A percentile compares a stretch with the other conserved stretches of the same genome.
phyloP scores from a whole-genome alignment of 1,139 yeast genomes.

The Hemisphaericaspora subhashii region DNA sequence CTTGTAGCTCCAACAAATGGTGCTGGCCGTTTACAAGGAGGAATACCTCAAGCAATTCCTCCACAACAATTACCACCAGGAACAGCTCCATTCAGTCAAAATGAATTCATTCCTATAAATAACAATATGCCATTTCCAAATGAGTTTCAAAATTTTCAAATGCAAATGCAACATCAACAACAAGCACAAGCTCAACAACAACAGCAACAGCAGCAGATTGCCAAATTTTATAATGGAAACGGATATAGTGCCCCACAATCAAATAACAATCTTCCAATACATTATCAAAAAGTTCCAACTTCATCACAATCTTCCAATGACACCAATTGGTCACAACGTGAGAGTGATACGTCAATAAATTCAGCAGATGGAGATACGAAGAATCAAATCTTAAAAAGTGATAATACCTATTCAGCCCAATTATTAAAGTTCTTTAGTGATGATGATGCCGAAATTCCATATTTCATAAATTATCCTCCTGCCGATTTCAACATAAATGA shows the following conservation, averaged over 20 bases:
- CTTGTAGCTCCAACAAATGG: constrained; percentile 2
- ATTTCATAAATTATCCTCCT: constrained; percentile 72
- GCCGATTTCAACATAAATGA: constrained; percentile 79
- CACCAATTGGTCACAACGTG: constrained; percentile 48
- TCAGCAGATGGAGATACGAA: constrained; percentile 31
- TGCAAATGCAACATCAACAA: constrained; percentile 26
- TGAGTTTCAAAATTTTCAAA: constrained; percentile 33
- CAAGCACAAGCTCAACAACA: constrained; percentile 17
- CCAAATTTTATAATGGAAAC: constrained; percentile 6
- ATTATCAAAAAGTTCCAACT: constrained; percentile 26
- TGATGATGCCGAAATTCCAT: constrained; percentile 73
- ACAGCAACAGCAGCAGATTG: constrained; percentile 14
- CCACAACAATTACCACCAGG: constrained; percentile 23
- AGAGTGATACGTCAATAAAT: constrained; percentile 45
- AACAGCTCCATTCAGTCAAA: constrained; percentile 21
- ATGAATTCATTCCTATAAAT: constrained; percentile 25
- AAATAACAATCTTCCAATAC: constrained; percentile 14
- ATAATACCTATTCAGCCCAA: constrained; percentile 53
- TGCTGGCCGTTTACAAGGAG: neutral
- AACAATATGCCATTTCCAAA: constrained; percentile 15
- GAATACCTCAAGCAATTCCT: constrained; percentile 10
- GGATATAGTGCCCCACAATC: neutral
- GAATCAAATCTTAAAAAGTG: constrained; percentile 17
- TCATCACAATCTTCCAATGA: constrained; percentile 49
- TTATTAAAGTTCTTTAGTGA: constrained; percentile 65